Base-by-base conservation (phyloP, 768 basidiomycete genomes). In the Clavulina sp. region DNA sequence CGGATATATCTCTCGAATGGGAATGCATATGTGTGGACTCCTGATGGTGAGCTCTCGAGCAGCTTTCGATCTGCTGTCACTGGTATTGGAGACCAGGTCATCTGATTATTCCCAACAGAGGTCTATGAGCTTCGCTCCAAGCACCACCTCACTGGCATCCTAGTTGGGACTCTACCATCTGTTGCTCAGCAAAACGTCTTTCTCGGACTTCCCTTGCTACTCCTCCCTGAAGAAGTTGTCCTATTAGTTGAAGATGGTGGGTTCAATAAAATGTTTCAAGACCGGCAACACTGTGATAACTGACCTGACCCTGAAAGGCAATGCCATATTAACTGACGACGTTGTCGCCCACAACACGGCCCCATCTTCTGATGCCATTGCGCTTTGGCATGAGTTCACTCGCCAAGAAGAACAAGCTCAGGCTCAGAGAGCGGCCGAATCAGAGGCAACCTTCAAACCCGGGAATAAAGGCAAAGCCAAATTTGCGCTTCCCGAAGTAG, bases 121-220 rank as follows among this genome's bases (percentile, higher is more conserved):
- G 80, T 88, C 58, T 80, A 81, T 5, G 71, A 67, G 4, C 68
- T 99, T 6, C 84, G 95, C 33, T 76, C 82, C 29, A 67, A 79
- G 57, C 80, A 95, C 64, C 78, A 71, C 52, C 73, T 97, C 44
- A 89, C 85, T 59, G 91, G 93, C 32, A 70, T 88, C 41, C 66
- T 96, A 41, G 73, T 78, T 0, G 95, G 95, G 0, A 97, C 95
- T 1, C 75, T 99, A 13, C 92, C 95, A 2, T 88, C 91, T 61
- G 72, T 97, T 1, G 80, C 89, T 1, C 92, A 96, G 60, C 95
- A 99, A 66, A 99, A 99, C 68, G 77, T 84, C 2, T 99, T 99
- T 62, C 71, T 99, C 31, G 95, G 95, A 4, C 67, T 89, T n/a
- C 95, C 95, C 1, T 69, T 95, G 4, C 68, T 85, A 5, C 69